Conservation (phyloP, 2,329 filamentous ascomycete genomes). For the Neofusicoccum ribis region DNA sequence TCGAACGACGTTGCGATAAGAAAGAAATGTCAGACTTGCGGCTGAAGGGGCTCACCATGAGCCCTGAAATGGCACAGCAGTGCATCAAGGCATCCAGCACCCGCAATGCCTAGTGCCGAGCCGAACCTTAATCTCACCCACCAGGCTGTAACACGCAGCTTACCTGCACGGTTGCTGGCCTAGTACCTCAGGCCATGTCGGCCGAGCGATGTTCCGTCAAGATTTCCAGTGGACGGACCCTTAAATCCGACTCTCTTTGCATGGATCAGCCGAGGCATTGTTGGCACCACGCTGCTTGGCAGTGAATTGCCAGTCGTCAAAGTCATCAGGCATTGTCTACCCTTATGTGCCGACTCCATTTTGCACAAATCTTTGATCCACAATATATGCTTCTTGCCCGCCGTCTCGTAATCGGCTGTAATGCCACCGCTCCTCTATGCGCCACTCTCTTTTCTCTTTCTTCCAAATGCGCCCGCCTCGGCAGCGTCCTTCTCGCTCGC, state of each 20-base stretch:
- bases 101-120: background rate
- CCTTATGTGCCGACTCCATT: too few species aligned
- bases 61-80: background rate
- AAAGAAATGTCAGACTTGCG: background rate
- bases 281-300: background rate
- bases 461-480: background rate
- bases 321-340: too few species aligned
- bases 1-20: background rate
- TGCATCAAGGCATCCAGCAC: background rate
- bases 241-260: too few species aligned
- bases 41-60: background rate
- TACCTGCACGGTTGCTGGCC: too few species aligned
- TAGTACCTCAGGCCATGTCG: too few species aligned
- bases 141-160: background rate
- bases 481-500: conserved; percentile 13
- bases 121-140: background rate
- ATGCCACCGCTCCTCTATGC: background rate
- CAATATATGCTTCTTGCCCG: too few species aligned
- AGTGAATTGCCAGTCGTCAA: too few species aligned
- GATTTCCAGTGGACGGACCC: too few species aligned
- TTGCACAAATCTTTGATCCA: too few species aligned
- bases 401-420: too few species aligned
- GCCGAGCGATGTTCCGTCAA: too few species aligned
- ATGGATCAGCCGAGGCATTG: background rate
- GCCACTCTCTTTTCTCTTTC: background rate